Base-by-base conservation (phyloP, 495 filamentous ascomycete genomes). In the Aspergillus steynii region DNA sequence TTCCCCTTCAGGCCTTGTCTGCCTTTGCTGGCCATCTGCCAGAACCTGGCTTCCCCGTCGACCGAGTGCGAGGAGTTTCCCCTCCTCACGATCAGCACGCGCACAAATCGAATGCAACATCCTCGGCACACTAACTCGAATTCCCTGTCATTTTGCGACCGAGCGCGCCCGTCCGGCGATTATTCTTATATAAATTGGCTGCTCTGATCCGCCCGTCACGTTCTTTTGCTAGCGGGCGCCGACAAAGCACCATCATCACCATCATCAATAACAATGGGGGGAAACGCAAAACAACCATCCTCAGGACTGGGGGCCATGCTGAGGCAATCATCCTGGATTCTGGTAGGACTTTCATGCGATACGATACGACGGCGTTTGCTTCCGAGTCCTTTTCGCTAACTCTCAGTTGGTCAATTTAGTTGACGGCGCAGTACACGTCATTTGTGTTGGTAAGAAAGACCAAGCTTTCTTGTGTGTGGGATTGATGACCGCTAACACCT, bases 281-380 rank as follows among this genome's bases (percentile, higher is more conserved):
- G 78, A 58, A 70, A 61, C 63, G 56, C 68, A 53, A 68, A 71
- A 67, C 74, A 70, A 49, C 70, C 69, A 65, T 66, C 71, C 4
- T 76, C 74, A 51, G 72, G 76, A 67, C 68, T 90, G 70, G 90
- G 89, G 58, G 66, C 91, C 65, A 82, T 88, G 29, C 82, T 92
- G 83, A 95, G 91, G 78, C 85, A 88, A 71, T 74, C 89, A 28
- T 92, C 92, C 47, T 83, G 96, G 64, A 78, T 91, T 66, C 86
- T 90, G 68, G 93, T 96, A 84, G 61, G 83, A 25, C 31, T 26
- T 26, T 48, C 55, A 34, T 15, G 6, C 15, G n/a, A 47, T 47
- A 10, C 27, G 15, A 10, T 12, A 42, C 5, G 46, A 25, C 45
- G 27, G 48, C 4, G 50, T 15, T 50, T 14, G 45, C 56, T 55